Evolutionary conservation across 2,329 filamentous ascomycete genomes (phyloP), one percentile per base, ranked within the genome.

Genomic region (Drechslerella dactyloides): DNA sequence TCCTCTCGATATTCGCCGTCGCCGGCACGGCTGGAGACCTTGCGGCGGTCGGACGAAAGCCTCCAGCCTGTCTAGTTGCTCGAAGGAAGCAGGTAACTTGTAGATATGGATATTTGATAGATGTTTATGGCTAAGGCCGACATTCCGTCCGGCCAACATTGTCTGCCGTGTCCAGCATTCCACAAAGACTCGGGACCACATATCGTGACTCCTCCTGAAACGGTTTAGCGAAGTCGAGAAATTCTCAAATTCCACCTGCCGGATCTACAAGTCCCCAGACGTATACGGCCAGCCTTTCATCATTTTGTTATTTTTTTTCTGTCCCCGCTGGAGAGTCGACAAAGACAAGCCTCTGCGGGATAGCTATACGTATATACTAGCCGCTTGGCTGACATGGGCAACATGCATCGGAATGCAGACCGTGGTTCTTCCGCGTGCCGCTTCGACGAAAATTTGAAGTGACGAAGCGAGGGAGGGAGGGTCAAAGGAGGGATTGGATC

Each of bases 351-450:
- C 27, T 3, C 27, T 33, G 27, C 27, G 3, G 27, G 27, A 33
- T 33, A 33, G 4, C 8, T 33, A 8, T 33, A 8, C 27, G n/a
- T 33, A 33, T 3, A 3, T 33, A 33, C 27, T 42, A 42, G 37
- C 11, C 37, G 37, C 37, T 42, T 42, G 37, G 15, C 37, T 13
- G 5, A 42, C 37, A 42, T 42, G 37, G n/a, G 37, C 37, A 15
- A 33, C 59, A 44, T 70, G 66, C 66, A 70, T 70, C 66, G 66
- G 66, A 70, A 70, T 64, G 66, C 66, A 70, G 53, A 54, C 66
- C 59, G 58, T 70, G 60, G 52, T 64, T 52, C 66, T 70, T 70
- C 66, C 66, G 58, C 65, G 65, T 62, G 65, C 65, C 65, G 59
- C 59, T 59, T 55, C 37, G 30, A 60, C 51, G 24, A 33, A 57